These are phyloP conservation scores for Yamadazyma diospyri DNA, from an alignment of 1,139 yeast species.

Conservation along the genomic window DNA sequence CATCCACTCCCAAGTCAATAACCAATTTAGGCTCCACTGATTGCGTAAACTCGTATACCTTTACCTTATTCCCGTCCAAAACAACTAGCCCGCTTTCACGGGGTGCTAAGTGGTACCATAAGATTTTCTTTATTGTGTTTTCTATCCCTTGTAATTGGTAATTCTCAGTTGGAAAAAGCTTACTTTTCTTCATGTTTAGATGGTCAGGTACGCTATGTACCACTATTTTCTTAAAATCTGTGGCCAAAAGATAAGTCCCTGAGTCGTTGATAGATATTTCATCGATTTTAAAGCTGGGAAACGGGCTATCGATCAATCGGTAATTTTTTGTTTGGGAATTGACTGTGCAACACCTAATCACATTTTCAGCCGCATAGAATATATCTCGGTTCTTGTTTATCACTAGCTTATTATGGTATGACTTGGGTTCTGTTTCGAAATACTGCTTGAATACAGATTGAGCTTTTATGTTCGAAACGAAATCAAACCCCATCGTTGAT, in stretches of 20 bases:
- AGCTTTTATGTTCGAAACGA: slow-evolving; percentile 10
- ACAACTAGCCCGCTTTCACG: slow-evolving; percentile 30
- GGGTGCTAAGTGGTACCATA: slow-evolving; percentile 32
- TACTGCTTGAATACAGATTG: slow-evolving; percentile 20
- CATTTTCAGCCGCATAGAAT: slow-evolving; percentile 27
- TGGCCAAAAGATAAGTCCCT: slow-evolving; percentile 31
- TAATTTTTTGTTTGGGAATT: slow-evolving; percentile 22
- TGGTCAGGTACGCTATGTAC: slow-evolving; percentile 24
- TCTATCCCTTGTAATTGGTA: slow-evolving; percentile 17
- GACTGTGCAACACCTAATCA: slow-evolving; percentile 28
- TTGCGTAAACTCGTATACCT: slow-evolving; percentile 28
- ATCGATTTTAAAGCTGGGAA: slow-evolving; percentile 17
- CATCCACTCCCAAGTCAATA: slow-evolving; percentile 19
- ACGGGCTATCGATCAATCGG: slow-evolving; percentile 12
- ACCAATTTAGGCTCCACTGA: slow-evolving; percentile 21
- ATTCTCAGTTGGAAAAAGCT: slow-evolving; percentile 13
- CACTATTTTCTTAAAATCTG: slow-evolving; percentile 25
- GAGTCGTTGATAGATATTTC: slow-evolving; percentile 26
- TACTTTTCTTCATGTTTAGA: slow-evolving; percentile 9
- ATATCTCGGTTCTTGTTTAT: slow-evolving; percentile 25
- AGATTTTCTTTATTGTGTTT: slow-evolving; percentile 21
- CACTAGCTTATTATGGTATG: slow-evolving; percentile 16
- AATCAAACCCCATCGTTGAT: slow-evolving; percentile 8
- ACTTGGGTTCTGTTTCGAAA: slow-evolving; percentile 6
- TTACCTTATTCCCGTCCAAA: slow-evolving; percentile 23